Conservation (phyloP, 768 basidiomycete species). For the Hygrophorus pudorinus region DNA sequence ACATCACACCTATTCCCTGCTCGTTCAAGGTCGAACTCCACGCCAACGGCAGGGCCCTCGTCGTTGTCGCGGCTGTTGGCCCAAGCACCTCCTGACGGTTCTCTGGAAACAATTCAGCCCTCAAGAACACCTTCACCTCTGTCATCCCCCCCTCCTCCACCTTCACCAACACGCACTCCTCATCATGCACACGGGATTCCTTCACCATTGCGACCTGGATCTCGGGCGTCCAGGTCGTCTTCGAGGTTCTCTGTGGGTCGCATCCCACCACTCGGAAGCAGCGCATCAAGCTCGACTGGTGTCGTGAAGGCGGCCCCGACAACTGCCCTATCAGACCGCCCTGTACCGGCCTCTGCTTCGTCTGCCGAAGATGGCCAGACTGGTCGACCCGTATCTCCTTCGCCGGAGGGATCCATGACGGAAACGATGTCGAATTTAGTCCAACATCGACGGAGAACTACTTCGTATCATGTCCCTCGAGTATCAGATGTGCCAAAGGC, state of each 20-base stretch:
- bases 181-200: slow-evolving; percentile 27
- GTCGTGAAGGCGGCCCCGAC: slow-evolving; percentile 54
- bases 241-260: slow-evolving; percentile 61
- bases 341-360: slow-evolving; percentile 34
- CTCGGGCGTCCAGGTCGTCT: slow-evolving; percentile 59
- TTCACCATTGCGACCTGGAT: slow-evolving; percentile 62
- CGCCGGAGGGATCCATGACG: slow-evolving; percentile 50
- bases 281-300: slow-evolving; percentile 29
- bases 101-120: slow-evolving; percentile 17
- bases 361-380: slow-evolving; percentile 32
- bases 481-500: slow-evolving; percentile 33
- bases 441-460: slow-evolving; percentile 41
- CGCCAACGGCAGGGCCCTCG: slow-evolving; percentile 63
- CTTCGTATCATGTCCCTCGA: slow-evolving; percentile 49
- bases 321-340: slow-evolving; percentile 53
- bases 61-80: slow-evolving; percentile 73
- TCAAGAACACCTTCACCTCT: slow-evolving; percentile 22
- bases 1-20: slow-evolving; percentile 58
- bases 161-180: slow-evolving; percentile 27
- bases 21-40: slow-evolving; percentile 55
- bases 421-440: slow-evolving; percentile 46
- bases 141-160: slow-evolving; percentile 25
- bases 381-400: slow-evolving; percentile 35
- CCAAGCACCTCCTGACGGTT: slow-evolving; percentile 47
- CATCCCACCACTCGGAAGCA: slow-evolving; percentile 47